These are phyloP conservation scores for Penicillium brevicompactum DNA, from an alignment of 2,329 filamentous ascomycete genomes.

Conservation along the genomic window DNA sequence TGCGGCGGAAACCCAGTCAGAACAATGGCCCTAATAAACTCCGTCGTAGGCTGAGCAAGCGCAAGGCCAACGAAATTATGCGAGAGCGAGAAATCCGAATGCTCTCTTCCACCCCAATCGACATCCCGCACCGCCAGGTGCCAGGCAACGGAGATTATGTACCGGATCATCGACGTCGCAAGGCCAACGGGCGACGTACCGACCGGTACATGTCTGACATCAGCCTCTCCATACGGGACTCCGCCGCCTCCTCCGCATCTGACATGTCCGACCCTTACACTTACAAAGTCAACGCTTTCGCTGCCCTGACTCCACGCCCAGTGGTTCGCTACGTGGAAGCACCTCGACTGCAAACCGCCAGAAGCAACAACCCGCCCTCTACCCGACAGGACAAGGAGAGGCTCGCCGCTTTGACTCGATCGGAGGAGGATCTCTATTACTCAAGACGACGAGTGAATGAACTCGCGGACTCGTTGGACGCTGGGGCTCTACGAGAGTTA, in stretches of 20 bases:
- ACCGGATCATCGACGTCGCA: conserved; percentile 59
- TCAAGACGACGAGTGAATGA: conserved; percentile 67
- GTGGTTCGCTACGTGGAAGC: conserved; percentile 74
- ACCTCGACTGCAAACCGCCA: conserved; percentile 57
- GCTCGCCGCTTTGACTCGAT: conserved; percentile 56
- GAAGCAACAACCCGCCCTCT: conserved; percentile 50
- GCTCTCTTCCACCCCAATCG: conserved; percentile 71
- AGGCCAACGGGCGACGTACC: conserved; percentile 57
- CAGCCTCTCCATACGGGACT: conserved; percentile 73
- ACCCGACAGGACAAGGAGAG: conserved; percentile 51
- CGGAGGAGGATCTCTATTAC: conserved; percentile 59
- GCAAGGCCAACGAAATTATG: conserved; percentile 71
- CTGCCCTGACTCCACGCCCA: conserved; percentile 81
- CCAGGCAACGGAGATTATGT: conserved; percentile 56
- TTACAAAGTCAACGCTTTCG: conserved; percentile 78
- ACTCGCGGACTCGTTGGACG: conserved; percentile 81
- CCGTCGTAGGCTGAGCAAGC: conserved; percentile 74
- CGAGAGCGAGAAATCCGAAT: conserved; percentile 87
- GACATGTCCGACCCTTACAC: conserved; percentile 72
- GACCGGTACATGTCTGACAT: conserved; percentile 69
- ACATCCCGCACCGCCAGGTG: conserved; percentile 62
- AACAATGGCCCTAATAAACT: conserved; percentile 56
- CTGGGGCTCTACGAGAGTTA: conserved; percentile 79
- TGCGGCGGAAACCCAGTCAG: conserved; percentile 61
- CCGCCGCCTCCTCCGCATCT: conserved; percentile 75